Base-by-base conservation (phyloP, 2,329 filamentous ascomycete species). In the Myotisia sp. region DNA sequence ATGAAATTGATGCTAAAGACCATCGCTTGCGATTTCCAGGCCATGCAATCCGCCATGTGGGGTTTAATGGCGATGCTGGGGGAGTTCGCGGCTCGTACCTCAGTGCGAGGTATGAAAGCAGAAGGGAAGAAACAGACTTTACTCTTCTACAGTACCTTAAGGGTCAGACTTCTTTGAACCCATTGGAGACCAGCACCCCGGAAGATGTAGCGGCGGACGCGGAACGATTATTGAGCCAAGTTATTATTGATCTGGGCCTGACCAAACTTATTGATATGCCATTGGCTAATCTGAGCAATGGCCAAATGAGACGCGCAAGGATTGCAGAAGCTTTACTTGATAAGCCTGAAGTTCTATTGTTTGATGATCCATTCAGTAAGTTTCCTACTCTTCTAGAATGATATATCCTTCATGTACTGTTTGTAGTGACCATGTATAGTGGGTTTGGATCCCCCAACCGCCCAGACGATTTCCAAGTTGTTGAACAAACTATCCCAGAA, bases 281-380 rank as follows among this genome's bases (percentile, higher is more conserved):
- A 0, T 81, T 95, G 5, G 73, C 81, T 16, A 92, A 90, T 53
- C 60, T 98, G 36, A 94, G 85, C 53, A 94, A 95, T 55, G 90
- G 90, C 0, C 90, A 98, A 58, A 87, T 81, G 5, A 68, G 87
- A 42, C 67, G 90, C 36, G 81, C 87, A 5, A 74, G 83, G 41
- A 93, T 98, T 45, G 90, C 85, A 2, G 81, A 84, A 47, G 85
- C 86, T 0, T 59, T 98, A 33, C 65, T 95, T 38, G 74, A 67
- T 5, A 69, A 70, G 34, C 90, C 90, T 0, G 80, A 92, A 54
- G 68, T 93, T 7, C 52, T 98, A 40, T 65, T 95, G 34, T 65
- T 93, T 2, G 90, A 98, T 57, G 87, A 93, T 47, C 87, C 90
- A 1, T 94, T 94, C 51, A 92, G 66, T 71, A 52, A 49, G 63